A percentile compares a stretch with the other conserved stretches of the same genome.
Conservation (phyloP, 2,329 filamentous ascomycete genomes). For the Allantophomopsis lycopodina region DNA sequence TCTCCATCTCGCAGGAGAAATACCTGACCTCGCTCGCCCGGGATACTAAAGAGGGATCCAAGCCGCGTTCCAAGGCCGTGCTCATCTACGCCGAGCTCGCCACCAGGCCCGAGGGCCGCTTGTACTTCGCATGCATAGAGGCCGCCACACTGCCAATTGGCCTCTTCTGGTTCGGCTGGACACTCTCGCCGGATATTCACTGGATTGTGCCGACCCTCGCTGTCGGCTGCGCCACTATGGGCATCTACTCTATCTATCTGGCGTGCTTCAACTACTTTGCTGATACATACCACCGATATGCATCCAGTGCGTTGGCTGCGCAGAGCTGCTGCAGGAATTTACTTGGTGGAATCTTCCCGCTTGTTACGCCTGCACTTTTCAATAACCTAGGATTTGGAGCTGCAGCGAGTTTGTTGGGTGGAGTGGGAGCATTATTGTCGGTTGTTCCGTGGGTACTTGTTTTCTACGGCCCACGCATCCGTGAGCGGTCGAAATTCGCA, state of each 20-base stretch:
- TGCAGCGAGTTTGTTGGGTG: constrained; percentile 65
- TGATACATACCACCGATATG: constrained; percentile 75
- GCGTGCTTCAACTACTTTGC: constrained; percentile 89
- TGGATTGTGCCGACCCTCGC: constrained; percentile 63
- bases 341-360: constrained; percentile 66
- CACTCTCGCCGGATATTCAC: constrained; percentile 42
- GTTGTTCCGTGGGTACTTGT: constrained; percentile 80
- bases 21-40: constrained; percentile 33
- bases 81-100: constrained; percentile 17
- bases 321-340: constrained; percentile 81
- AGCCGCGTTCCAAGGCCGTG: constrained; percentile 7
- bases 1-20: constrained; percentile 63
- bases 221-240: constrained; percentile 64
- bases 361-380: constrained; percentile 66
- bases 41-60: not conserved
- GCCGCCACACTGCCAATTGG: constrained; percentile 65
- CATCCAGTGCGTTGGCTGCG: constrained; percentile 73
- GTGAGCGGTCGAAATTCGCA: constrained; percentile 65
- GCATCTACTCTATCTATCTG: constrained; percentile 77
- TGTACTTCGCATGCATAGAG: constrained; percentile 75
- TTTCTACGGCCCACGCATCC: constrained; percentile 64
- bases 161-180: constrained; percentile 71
- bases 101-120: constrained; percentile 55
- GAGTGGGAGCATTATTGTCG: constrained; percentile 50
- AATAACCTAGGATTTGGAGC: constrained; percentile 53